Percentiles rank a stretch among this genome's conserved stretches.
These are phyloP conservation scores for Helichrysum umbraculigerum DNA, from an alignment of 129 eudicot genomes.

Conservation along the genomic window DNA sequence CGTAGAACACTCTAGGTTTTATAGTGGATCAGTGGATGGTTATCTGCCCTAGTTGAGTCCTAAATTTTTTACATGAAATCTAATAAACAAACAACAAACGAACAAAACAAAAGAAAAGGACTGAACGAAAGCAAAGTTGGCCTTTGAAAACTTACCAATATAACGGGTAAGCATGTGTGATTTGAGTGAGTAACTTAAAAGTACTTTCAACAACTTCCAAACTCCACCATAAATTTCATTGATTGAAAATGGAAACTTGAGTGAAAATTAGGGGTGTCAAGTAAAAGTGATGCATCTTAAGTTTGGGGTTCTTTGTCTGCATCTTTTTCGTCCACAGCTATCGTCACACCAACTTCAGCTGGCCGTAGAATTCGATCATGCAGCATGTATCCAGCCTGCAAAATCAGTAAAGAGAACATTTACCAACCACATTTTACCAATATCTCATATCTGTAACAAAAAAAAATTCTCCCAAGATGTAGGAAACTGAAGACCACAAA, in stretches of 20 bases:
- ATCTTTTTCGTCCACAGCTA: conserved; percentile 29
- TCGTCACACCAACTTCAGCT: conserved; percentile 71
- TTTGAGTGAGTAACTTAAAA: neutral
- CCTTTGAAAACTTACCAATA: neutral
- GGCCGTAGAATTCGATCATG: conserved; percentile 69
- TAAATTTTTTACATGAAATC: neutral
- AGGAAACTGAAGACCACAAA: neutral
- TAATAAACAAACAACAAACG: neutral
- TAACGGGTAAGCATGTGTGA: neutral
- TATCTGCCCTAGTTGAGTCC: too few species aligned
- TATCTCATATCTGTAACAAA: neutral
- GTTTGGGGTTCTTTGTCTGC: conserved; percentile 1
- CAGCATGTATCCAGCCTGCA: conserved; percentile 69
- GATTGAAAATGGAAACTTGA: neutral
- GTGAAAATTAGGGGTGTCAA: neutral
- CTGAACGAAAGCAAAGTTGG: neutral
- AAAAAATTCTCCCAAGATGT: too few species aligned
- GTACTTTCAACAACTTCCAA: neutral
- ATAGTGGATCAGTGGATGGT: too few species aligned
- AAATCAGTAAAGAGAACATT: conserved; percentile 9
- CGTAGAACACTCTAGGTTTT: too few species aligned
- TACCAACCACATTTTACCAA: too few species aligned
- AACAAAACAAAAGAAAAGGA: neutral
- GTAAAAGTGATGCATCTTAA: conserved; percentile 2
- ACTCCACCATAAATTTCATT: neutral